Evolutionary conservation across 164 flowering plant species (phyloP), one percentile per base, ranked within the genome.

Genomic region (Magnolia sinica): DNA sequence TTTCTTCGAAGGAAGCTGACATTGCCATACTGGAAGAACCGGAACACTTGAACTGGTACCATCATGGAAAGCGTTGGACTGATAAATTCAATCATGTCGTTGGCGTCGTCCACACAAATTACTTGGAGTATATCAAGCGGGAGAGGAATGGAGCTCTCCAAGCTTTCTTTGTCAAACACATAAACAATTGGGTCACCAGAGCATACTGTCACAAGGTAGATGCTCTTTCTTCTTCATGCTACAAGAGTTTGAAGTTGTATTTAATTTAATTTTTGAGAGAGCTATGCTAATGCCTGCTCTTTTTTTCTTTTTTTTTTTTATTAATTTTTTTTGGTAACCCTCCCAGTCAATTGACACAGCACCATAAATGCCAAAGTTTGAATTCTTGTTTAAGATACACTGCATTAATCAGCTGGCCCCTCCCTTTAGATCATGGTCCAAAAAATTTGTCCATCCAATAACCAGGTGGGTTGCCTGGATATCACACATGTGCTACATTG

Each of bases 21-120:
- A 91, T 91, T 85, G 96, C 96, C 72, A 90, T 91, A 70, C 88
- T 91, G 23, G 96, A 91, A 85, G 96, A 91, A 78, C 96, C 96
- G 63, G 96, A 91, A 77, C 93, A 91, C 69, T 80, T 91, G 45
- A 91, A 90, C 79, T 91, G 96, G 96, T 91, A 91, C 72, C 90
- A 91, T 83, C 96, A 91, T 84, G 96, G 96, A 24, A 88, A 73
- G 76, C 90, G 96, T 75, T 91, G 96, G 96, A 91, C 92, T 70
- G 93, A 91, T 82, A 91, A 91, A 74, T 91, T 91, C 76, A 91
- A 89, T 81, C 91, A 91, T 82, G 96, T 91, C 65, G 92, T 91
- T 74, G 96, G 96, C 37, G 74, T 91, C 76, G 93, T 91, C 68
- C 96, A 91, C 82, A 91, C 96, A 51, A 91, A 91, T 78, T 91